Percentiles rank a stretch among this genome's conserved stretches.
These are phyloP conservation scores for Epichloe bromicola DNA, from an alignment of 2,329 filamentous ascomycete species.

Conservation along the genomic window DNA sequence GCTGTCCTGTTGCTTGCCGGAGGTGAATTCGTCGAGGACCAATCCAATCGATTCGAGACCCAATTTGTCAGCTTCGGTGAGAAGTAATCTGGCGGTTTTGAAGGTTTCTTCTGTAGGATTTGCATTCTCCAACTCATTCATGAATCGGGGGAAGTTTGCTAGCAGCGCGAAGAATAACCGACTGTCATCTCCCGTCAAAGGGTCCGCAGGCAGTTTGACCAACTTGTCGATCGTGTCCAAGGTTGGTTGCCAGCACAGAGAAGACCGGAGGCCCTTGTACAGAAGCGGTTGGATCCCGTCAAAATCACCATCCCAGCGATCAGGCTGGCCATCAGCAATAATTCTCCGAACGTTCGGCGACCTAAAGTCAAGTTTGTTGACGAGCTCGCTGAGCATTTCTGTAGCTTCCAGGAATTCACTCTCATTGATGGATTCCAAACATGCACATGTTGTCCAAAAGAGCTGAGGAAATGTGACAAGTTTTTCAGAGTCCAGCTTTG, in stretches of 20 bases:
- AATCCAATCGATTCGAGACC: constrained; percentile 53
- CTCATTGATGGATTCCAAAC: constrained; percentile 92
- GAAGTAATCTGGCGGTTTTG: constrained; percentile 55
- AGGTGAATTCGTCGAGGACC: constrained; percentile 58
- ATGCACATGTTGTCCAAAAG: constrained; percentile 96
- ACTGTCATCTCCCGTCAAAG: constrained; percentile 68
- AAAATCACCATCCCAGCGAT: constrained; percentile 79
- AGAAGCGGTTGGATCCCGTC: constrained; percentile 75
- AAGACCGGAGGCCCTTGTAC: constrained; percentile 86
- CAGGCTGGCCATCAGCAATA: constrained; percentile 66
- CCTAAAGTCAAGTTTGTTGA: constrained; percentile 72
- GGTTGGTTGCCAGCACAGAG: constrained; percentile 65
- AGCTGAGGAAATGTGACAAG: constrained; percentile 85
- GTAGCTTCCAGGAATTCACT: constrained; percentile 85
- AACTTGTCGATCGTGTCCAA: constrained; percentile 67
- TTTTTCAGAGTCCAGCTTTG: constrained; percentile 65
- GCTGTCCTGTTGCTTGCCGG: constrained; percentile 50
- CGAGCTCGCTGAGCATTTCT: constrained; percentile 77
- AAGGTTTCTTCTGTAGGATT: constrained; percentile 41
- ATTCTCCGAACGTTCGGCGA: constrained; percentile 54
- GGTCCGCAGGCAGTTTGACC: constrained; percentile 63
- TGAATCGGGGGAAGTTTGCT: constrained; percentile 73
- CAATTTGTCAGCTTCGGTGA: constrained; percentile 59
- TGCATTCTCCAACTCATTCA: constrained; percentile 62
- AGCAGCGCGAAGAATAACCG: constrained; percentile 76